Evolutionary conservation across 2,329 filamentous ascomycete genomes (phyloP).

Genomic region (Penicillium paneum): DNA sequence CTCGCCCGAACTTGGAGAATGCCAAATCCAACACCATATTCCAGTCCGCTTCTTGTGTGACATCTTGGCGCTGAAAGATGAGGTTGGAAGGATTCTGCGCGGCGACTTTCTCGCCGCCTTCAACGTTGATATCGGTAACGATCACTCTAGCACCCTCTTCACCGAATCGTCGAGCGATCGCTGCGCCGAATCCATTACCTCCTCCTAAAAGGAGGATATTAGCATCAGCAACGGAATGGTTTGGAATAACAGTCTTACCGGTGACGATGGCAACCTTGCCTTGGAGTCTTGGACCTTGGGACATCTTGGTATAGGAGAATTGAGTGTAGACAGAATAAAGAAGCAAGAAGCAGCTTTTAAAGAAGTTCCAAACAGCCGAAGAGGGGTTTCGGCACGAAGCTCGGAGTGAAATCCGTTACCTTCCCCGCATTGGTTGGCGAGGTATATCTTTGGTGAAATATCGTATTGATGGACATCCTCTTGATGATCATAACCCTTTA

Average conservation of each 20-base stretch:
- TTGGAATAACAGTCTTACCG: conserved; percentile 28
- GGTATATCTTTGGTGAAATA: background rate
- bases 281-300: conserved; percentile 34
- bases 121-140: conserved; percentile 41
- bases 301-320: conserved; percentile 7
- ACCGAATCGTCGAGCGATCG: conserved; percentile 40
- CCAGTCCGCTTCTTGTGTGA: conserved; percentile 37
- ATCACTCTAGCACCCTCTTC: conserved; percentile 44
- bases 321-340: background rate
- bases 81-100: conserved; percentile 29
- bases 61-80: conserved; percentile 36
- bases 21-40: conserved; percentile 29
- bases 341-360: background rate
- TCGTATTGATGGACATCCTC: background rate
- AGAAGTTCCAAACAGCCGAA: background rate
- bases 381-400: conserved; percentile 13
- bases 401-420: conserved; percentile 19
- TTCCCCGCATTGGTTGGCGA: conserved; percentile 14
- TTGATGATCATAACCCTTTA: background rate
- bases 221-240: background rate
- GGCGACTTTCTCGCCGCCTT: conserved; percentile 33
- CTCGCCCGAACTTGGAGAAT: conserved; percentile 30
- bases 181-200: conserved; percentile 44
- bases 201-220: conserved; percentile 27
- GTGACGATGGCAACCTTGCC: conserved; percentile 48